These are phyloP conservation scores for Isatis tinctoria DNA, from an alignment of 345 rosid genomes.

Conservation along the genomic window DNA sequence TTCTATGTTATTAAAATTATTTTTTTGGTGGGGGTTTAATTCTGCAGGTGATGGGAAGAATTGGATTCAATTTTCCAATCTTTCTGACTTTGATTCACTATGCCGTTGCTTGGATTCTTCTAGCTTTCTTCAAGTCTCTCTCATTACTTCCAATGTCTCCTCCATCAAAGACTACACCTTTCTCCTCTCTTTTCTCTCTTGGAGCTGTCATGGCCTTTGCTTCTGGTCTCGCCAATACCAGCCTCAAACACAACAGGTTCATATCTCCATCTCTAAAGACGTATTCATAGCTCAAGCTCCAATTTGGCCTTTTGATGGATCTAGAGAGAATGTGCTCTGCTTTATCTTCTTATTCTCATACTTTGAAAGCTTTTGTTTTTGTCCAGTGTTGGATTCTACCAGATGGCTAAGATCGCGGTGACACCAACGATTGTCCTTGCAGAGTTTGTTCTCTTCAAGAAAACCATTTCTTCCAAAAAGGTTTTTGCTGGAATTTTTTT, in stretches of 20 bases:
- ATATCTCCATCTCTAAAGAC: not conserved
- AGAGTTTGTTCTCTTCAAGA: constrained; percentile 65
- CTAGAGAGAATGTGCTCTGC: not conserved
- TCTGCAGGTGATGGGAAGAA: constrained; percentile 75
- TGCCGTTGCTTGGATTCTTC: constrained; percentile 67
- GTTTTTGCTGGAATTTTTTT: constrained; percentile 20
- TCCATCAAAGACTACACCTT: constrained; percentile 81
- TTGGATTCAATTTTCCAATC: constrained; percentile 84
- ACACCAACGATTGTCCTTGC: constrained; percentile 90
- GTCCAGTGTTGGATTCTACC: constrained; percentile 94
- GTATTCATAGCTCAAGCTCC: not conserved
- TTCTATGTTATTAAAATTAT: not conserved
- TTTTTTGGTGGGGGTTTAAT: not conserved
- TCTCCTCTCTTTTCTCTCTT: constrained; percentile 64
- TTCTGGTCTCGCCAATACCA: constrained; percentile 91
- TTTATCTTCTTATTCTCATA: not conserved
- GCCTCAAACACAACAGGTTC: constrained; percentile 86
- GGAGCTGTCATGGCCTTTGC: constrained; percentile 95
- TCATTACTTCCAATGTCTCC: constrained; percentile 81
- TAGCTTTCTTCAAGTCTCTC: constrained; percentile 66
- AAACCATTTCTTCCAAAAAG: constrained; percentile 63
- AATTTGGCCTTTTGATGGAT: not conserved
- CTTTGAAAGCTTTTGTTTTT: constrained; percentile 7
- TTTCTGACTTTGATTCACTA: constrained; percentile 85
- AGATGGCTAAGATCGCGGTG: constrained; percentile 96